A percentile compares a stretch with the other conserved stretches of the same genome.
These are phyloP conservation scores for Capronia coronata DNA, from an alignment of 2,329 filamentous ascomycete species.

Conservation along the genomic window DNA sequence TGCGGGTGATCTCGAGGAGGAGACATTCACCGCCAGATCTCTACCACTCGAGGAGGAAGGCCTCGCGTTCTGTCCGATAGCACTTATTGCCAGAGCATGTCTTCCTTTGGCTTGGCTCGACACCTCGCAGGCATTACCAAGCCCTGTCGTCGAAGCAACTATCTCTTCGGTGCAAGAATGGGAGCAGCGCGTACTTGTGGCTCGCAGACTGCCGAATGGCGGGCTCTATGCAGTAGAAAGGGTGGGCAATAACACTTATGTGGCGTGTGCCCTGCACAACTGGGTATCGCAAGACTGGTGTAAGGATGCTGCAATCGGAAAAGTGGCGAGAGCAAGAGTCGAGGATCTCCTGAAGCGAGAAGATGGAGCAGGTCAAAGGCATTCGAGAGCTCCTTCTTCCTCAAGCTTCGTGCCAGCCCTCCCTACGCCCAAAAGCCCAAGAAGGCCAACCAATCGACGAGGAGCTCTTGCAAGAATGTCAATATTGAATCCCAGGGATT, in stretches of 20 bases:
- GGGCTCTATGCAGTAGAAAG: conserved; percentile 26
- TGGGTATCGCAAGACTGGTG: conserved; percentile 25
- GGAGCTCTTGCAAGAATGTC: conserved; percentile 27
- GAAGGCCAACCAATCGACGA: conserved; percentile 24
- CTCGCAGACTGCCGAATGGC: conserved; percentile 19
- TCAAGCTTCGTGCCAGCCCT: conserved; percentile 12
- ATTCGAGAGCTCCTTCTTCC: conserved; percentile 13
- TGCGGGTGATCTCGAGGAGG: conserved; percentile 1
- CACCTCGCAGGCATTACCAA: conserved; percentile 3
- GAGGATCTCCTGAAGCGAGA: conserved; percentile 13
- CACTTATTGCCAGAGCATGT: conserved; percentile 24
- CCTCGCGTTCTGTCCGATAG: conserved; percentile 17
- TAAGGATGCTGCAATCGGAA: conserved; percentile 21
- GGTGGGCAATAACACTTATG: conserved; percentile 13
- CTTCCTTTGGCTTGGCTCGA: conserved; percentile 26
- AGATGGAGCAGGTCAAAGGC: not conserved
- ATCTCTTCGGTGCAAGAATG: conserved; percentile 19
- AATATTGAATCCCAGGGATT: conserved; percentile 20
- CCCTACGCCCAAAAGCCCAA: conserved; percentile 18
- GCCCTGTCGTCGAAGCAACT: conserved; percentile 18
- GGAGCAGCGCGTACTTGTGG: conserved; percentile 23
- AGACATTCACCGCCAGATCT: conserved; percentile 9
- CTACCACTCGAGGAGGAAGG: conserved; percentile 1
- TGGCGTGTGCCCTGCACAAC: conserved; percentile 18
- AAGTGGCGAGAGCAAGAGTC: conserved; percentile 12